Conservation (phyloP, 768 basidiomycete genomes). For the Galerina sulciceps region DNA sequence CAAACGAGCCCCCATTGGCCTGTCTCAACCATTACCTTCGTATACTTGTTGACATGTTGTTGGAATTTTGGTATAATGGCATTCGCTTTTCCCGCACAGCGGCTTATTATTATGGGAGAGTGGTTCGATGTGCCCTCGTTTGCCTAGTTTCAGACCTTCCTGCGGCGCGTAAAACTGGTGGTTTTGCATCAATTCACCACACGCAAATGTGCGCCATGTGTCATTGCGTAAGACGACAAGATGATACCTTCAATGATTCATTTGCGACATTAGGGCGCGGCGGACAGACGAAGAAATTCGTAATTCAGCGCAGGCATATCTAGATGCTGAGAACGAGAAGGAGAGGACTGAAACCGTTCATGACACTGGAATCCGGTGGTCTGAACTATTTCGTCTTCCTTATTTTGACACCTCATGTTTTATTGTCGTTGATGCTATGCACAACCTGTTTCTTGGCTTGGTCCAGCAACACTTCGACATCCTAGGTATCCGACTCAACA, state of each 20-base stretch:
- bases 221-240: constrained; percentile 11
- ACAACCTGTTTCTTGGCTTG: constrained; percentile 36
- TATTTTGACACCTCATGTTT: constrained; percentile 36
- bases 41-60: constrained; percentile 42
- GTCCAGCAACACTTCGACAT: constrained; percentile 33
- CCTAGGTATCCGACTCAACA: neutral
- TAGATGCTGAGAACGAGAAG: constrained; percentile 14
- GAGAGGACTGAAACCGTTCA: constrained; percentile 15
- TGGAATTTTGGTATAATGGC: constrained; percentile 35
- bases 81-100: constrained; percentile 29
- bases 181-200: constrained; percentile 22
- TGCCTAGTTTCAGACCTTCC: constrained; percentile 40
- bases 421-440: constrained; percentile 42
- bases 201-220: constrained; percentile 28
- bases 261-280: constrained; percentile 15
- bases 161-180: constrained; percentile 33
- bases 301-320: constrained; percentile 21
- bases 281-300: constrained; percentile 16
- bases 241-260: constrained; percentile 23
- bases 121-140: constrained; percentile 31
- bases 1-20: constrained; percentile 32
- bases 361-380: constrained; percentile 29
- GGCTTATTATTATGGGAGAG: constrained; percentile 24
- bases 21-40: constrained; percentile 42
- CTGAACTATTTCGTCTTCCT: constrained; percentile 26